A percentile compares a stretch with the other conserved stretches of the same genome.
Evolutionary conservation across 1,139 yeast genomes (phyloP).

Genomic region (Kodamaea derodonti): DNA sequence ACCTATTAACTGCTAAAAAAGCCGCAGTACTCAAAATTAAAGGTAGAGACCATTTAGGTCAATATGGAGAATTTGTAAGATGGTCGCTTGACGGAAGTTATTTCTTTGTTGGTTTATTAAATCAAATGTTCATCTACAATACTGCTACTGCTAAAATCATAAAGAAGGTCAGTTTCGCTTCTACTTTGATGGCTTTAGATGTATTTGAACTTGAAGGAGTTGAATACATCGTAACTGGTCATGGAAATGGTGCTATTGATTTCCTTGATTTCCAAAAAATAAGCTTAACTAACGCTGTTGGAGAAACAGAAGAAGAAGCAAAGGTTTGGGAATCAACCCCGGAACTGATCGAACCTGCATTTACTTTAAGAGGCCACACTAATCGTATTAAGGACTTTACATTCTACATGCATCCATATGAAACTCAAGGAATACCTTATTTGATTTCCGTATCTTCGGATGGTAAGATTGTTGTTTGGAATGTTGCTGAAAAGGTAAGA

Average conservation of each 20-base stretch:
- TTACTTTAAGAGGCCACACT: conserved; percentile 72
- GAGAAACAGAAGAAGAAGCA: conserved; percentile 18
- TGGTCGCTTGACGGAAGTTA: conserved; percentile 62
- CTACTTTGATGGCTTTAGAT: conserved; percentile 70
- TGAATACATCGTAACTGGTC: conserved; percentile 65
- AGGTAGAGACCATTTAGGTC: conserved; percentile 62
- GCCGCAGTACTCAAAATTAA: conserved; percentile 79
- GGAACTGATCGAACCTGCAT: conserved; percentile 42
- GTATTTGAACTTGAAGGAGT: conserved; percentile 38
- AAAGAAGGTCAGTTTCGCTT: conserved; percentile 44
- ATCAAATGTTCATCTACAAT: conserved; percentile 61
- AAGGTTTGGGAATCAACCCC: conserved; percentile 27
- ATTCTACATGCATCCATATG: conserved; percentile 42
- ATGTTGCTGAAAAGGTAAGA: conserved; percentile 43
- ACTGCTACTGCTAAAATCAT: conserved; percentile 61
- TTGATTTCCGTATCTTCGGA: conserved; percentile 87
- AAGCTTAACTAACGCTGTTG: conserved; percentile 11
- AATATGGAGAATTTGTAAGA: conserved; percentile 61
- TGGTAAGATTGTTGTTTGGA: conserved; percentile 91
- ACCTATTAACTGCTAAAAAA: conserved; percentile 94
- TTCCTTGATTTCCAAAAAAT: conserved; percentile 46
- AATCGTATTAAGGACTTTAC: conserved; percentile 78
- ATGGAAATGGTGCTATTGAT: conserved; percentile 67
- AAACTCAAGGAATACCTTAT: conserved; percentile 37
- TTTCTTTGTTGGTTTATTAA: conserved; percentile 72